Evolutionary conservation across 2,329 filamentous ascomycete genomes (phyloP).

Genomic region (Hypomyces rosellus): DNA sequence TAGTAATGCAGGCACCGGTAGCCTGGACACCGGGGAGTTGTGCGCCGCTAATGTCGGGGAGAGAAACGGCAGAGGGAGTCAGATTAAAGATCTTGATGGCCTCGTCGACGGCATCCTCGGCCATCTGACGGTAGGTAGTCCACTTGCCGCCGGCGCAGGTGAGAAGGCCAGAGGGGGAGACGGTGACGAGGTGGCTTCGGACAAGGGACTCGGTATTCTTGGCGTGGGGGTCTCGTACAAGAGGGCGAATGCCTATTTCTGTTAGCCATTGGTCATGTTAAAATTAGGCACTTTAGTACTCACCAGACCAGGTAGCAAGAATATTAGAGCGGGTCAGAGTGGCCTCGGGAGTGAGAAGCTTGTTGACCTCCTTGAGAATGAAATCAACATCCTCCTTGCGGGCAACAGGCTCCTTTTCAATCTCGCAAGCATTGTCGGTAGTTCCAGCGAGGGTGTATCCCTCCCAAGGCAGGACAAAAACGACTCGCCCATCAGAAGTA

Average conservation of each 20-base stretch:
- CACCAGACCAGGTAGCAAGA: slow-evolving; percentile 74
- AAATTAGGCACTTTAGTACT: slow-evolving; percentile 13
- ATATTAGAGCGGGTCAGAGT: slow-evolving; percentile 69
- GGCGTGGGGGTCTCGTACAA: slow-evolving; percentile 75
- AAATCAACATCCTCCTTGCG: slow-evolving; percentile 74
- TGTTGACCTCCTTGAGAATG: slow-evolving; percentile 72
- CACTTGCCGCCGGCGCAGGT: slow-evolving; percentile 82
- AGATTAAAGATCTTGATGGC: slow-evolving; percentile 63
- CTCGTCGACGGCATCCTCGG: slow-evolving; percentile 77
- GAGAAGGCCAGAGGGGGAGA: slow-evolving; percentile 67
- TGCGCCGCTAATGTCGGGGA: slow-evolving; percentile 62
- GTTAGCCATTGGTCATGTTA: slow-evolving; percentile 13
- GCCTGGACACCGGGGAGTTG: slow-evolving; percentile 42
- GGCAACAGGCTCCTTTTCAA: slow-evolving; percentile 64
- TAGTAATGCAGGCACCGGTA: slow-evolving; percentile 68
- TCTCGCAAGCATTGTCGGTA: slow-evolving; percentile 66
- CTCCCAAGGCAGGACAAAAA: slow-evolving; percentile 85
- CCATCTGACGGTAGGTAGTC: slow-evolving; percentile 87
- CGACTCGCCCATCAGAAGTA: slow-evolving; percentile 78
- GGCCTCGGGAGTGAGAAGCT: slow-evolving; percentile 70
- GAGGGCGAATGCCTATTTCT: slow-evolving; percentile 56
- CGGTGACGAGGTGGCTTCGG: slow-evolving; percentile 72
- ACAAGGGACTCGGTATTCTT: slow-evolving; percentile 79
- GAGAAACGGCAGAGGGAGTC: slow-evolving; percentile 41
- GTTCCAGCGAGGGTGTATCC: slow-evolving; percentile 81